Evolutionary conservation across 305 asterid species (phyloP), one percentile per base, ranked within the genome.

Genomic region (Striga hermonthica): DNA sequence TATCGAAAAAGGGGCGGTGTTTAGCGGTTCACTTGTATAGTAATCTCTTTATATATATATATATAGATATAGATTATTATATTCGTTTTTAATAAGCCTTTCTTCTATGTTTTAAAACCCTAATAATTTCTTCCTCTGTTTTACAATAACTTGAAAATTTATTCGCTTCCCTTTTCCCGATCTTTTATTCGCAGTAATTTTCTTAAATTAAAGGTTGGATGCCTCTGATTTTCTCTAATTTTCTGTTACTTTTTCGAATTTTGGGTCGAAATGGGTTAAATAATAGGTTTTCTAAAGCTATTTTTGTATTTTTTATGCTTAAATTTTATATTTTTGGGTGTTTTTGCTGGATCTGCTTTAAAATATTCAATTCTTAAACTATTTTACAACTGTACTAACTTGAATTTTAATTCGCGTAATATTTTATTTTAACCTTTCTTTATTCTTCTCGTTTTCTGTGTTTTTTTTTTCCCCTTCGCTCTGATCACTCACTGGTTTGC

Each of bases 81-180:
- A 56, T 9, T 16, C 9, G 59, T 63, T 68, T 63, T 57, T 64
- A 60, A 65, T 58, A 74, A 64, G 55, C 66, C 38, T 66, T 71
- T 71, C 62, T 63, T 65, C 67, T 52, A 31, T 52, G 48, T n/a
- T n/a, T n/a, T 70, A 71, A 77, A 77, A 77, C 81, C 81, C 77
- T 73, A 76, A 61, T 73, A 76, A 61, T 77, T 73, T 66, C 66
- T 60, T 60, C 66, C 73, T 69, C 63, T 64, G 57, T 31, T 73
- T 61, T 59, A 65, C 68, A 62, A 73, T 57, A 57, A 69, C 70
- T 57, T 28, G 35, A 65, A 58, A 71, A 71, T 66, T 65, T 56
- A 34, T 57, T 57, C 12, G 5, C 50, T 47, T 11, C 28, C 22
- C 62, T 62, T 15, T 9, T 57, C 14, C 31, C 39, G 48, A 11